Base-by-base conservation (phyloP, 306 rosid genomes). In the Boehmeria nivea region DNA sequence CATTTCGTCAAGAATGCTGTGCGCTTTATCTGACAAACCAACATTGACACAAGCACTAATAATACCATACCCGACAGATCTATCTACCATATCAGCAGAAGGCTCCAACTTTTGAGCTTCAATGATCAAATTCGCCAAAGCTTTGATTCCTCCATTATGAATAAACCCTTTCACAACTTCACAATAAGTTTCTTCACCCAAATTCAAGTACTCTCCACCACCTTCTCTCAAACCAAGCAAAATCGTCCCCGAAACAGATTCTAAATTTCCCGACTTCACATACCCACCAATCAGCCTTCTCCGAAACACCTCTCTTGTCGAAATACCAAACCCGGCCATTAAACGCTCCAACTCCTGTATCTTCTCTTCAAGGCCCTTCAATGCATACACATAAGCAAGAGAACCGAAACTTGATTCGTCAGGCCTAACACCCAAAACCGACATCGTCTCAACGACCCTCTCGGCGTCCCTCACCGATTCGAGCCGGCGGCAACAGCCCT, bases 311-410 rank as follows among this genome's bases (percentile, higher is more conserved):
- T 53, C 71, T 23, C 65, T 81, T 62, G 52, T 49, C 0, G 57
- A 57, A 59, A 73, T 71, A 51, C 93, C 89, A 77, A 91, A 81
- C 14, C 63, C 78, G 14, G 10, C 40, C 83, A 87, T 82, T 72
- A 87, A 77, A 63, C 43, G 51, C 42, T 85, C 71, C 25, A 84
- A 56, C 83, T 84, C 95, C 3, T 40, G 28, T 54, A 84, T 83
- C 66, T 85, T 91, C 21, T 61, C 84, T 48, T 64, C 59, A n/a
- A 83, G 70, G 44, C 89, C 93, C 78, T 85, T 83, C 54, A 77
- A 50, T 54, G 95, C 96, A 75, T 82, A 91, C 63, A 91, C 71
- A 83, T 87, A 81, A 65, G 83, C 96, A 62, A 91, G 93, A 68
- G 69, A 75, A 13, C 89, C 85, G 72, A 87, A 85, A 72, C 86